Conservation (phyloP, 1,284 basidiomycete genomes). For the Xerocomus amazonicus region DNA sequence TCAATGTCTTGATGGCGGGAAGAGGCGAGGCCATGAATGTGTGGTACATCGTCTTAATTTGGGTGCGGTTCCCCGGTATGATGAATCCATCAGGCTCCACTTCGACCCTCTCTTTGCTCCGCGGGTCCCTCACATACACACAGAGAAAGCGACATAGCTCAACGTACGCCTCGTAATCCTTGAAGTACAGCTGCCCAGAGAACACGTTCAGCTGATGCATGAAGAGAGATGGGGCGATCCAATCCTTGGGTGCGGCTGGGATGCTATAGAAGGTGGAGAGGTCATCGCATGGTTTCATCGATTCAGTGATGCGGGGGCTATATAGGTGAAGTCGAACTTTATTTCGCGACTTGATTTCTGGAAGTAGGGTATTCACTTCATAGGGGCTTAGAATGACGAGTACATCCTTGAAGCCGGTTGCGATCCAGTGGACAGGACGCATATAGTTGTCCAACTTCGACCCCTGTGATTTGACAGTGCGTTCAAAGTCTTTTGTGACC, state of each 20-base stretch:
- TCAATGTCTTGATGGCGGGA: not conserved
- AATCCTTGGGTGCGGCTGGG: conserved; percentile 16
- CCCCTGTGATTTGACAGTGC: not conserved
- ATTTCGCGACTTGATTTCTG: conserved; percentile 32
- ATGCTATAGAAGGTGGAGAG: conserved; percentile 33
- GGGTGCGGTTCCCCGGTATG: conserved; percentile 6
- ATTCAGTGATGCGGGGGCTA: conserved; percentile 34
- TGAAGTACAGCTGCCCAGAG: conserved; percentile 1
- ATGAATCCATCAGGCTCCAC: conserved; percentile 37
- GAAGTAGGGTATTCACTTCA: conserved; percentile 41
- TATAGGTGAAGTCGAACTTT: conserved; percentile 40
- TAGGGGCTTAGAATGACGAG: conserved; percentile 41
- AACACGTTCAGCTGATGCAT: conserved; percentile 29
- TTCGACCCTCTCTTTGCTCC: conserved; percentile 4
- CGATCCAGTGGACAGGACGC: conserved; percentile 43
- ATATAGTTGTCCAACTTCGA: conserved; percentile 28
- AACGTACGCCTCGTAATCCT: not conserved
- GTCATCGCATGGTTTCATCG: conserved; percentile 37
- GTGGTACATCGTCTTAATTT: not conserved
- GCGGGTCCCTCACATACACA: conserved; percentile 14
- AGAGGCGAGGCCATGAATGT: not conserved
- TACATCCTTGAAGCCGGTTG: conserved; percentile 9
- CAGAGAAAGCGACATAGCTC: not conserved
- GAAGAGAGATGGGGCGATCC: not conserved
- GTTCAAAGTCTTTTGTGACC: conserved; percentile 28